Base-by-base conservation (phyloP, 2,329 filamentous ascomycete species). In the Clarireedia hainanense region DNA sequence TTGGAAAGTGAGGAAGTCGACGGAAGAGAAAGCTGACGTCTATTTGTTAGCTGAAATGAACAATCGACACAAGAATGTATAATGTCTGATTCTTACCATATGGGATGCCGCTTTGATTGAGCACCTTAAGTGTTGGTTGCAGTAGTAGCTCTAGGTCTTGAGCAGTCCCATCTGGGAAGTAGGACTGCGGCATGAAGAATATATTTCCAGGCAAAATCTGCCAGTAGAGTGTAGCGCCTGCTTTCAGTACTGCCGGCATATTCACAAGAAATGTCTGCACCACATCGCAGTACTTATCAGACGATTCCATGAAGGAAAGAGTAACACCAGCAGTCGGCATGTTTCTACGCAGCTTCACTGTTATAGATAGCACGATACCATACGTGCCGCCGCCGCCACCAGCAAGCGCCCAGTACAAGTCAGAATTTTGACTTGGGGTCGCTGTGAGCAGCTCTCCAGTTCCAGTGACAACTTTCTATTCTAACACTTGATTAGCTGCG, bases 341-440 rank as follows among this genome's bases (percentile, higher is more conserved):
- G 2, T 74, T 74, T 0, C 74, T 72, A 62, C 80, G 71, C 0
- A 78, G 75, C 56, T 76, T 76, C 10, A 79, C 49, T 0, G 79
- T 83, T 65, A 83, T 72, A 2, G 76, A 78, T 10, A 75, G 66
- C 2, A 84, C 79, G 1, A 82, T 72, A 3, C 73, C 81, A 60
- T 77, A 85, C 27, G 75, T 83, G n/a, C 80, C 79, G 6, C 75
- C 78, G 2, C 82, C 81, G 0, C 82, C 81, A 2, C 81, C 81
- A 45, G 72, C 71, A 1, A 84, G 68, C 1, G 83, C 83, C 82
- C 81, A 86, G 69, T 80, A 85, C 2, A 86, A 70, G 49, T 85
- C 81, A 0, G 70, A 55, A 60, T 84, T 78, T 30, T 75, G 58
- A 0, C 61, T 63, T 0, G 70, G 72, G 1, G 72, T 76, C 0